Percentiles rank a stretch among this genome's conserved stretches.
phyloP scores from a whole-genome alignment of 2,329 filamentous ascomycete genomes.

The Fusarium anthophilum region DNA sequence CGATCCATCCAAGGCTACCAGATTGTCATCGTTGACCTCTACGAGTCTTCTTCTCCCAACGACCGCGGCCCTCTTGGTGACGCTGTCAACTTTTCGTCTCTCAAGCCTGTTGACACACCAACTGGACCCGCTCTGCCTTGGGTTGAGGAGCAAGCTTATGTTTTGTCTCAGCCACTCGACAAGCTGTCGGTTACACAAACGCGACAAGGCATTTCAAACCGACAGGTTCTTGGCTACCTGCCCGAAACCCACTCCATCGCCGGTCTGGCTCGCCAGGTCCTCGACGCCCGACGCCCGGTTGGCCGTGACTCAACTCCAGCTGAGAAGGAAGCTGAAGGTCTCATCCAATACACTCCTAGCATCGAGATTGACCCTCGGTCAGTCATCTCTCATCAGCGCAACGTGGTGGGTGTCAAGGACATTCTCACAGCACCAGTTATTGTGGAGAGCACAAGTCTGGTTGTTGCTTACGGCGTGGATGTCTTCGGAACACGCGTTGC shows the following conservation, averaged over 20 bases:
- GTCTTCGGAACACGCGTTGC: conserved; percentile 86
- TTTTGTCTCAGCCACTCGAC: conserved; percentile 81
- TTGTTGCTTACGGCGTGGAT: conserved; percentile 89
- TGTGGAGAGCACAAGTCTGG: conserved; percentile 89
- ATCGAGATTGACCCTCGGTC: conserved; percentile 87
- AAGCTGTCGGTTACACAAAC: conserved; percentile 88
- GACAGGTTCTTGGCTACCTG: conserved; percentile 82
- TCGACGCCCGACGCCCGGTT: conserved; percentile 88
- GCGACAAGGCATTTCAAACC: conserved; percentile 87
- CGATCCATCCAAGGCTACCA: conserved; percentile 82
- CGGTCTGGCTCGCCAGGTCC: conserved; percentile 78
- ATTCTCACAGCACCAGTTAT: conserved; percentile 81
- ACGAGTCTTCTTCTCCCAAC: conserved; percentile 84
- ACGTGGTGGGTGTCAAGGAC: conserved; percentile 77
- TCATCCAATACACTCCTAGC: conserved; percentile 77
- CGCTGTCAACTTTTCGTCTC: conserved; percentile 78
- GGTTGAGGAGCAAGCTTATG: conserved; percentile 81
- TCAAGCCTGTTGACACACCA: conserved; percentile 69
- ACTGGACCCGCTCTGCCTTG: conserved; percentile 72
- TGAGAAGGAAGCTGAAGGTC: conserved; percentile 82
- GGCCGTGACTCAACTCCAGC: conserved; percentile 82
- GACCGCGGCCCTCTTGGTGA: conserved; percentile 83
- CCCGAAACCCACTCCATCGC: conserved; percentile 78
- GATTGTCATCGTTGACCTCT: conserved; percentile 86
- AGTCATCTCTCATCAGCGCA: conserved; percentile 82